Conservation (phyloP, 2,329 filamentous ascomycete species). For the Cercospora zeina region DNA sequence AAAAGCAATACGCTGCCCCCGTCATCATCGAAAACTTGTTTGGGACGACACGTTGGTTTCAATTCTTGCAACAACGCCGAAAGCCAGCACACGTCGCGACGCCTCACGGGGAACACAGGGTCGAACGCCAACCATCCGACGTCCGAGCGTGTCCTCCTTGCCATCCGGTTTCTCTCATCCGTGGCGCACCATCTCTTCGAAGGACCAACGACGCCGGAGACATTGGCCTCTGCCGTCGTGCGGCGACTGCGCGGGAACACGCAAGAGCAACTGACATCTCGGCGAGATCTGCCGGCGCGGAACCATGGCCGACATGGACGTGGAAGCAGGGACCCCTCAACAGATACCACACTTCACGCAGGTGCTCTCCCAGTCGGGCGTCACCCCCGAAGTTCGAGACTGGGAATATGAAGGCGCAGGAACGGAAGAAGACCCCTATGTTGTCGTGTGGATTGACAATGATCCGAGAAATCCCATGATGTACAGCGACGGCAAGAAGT, state of each 20-base stretch:
- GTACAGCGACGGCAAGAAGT: slow-evolving; percentile 61
- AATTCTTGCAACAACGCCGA: background rate
- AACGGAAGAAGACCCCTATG: slow-evolving; percentile 65
- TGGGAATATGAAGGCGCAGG: slow-evolving; percentile 49
- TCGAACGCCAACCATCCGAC: background rate
- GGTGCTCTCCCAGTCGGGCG: slow-evolving; percentile 39
- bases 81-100: background rate
- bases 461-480: slow-evolving; percentile 68
- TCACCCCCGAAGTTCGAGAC: slow-evolving; percentile 41
- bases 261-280: background rate
- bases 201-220: background rate
- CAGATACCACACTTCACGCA: slow-evolving; percentile 37
- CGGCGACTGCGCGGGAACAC: background rate
- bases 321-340: slow-evolving; percentile 35
- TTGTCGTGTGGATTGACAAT: slow-evolving; percentile 65
- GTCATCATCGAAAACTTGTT: slow-evolving; percentile 4
- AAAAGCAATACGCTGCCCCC: background rate
- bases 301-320: slow-evolving; percentile 36
- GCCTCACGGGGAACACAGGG: background rate
- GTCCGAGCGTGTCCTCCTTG: background rate
- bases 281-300: background rate
- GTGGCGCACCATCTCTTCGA: background rate
- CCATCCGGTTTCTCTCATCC: background rate
- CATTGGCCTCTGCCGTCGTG: background rate
- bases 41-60: background rate